Percentiles rank a stretch among this genome's conserved stretches.
These are phyloP conservation scores for Acorus gramineus DNA, from an alignment of 106 monocot genomes.

Conservation along the genomic window DNA sequence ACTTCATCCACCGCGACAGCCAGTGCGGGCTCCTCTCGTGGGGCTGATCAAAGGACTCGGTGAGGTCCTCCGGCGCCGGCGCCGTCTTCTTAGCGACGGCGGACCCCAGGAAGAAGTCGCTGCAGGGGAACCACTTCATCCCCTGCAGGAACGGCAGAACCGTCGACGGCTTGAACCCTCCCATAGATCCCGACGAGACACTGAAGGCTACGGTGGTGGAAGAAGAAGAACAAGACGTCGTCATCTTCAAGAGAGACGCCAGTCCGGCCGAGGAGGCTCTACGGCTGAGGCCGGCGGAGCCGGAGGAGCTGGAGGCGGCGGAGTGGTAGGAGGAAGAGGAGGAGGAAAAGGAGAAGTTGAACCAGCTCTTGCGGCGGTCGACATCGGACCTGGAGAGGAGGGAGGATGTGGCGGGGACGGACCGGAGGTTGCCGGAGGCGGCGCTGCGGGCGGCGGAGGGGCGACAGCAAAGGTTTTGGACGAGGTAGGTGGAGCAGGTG, in stretches of 20 bases:
- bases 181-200: constrained; percentile 35
- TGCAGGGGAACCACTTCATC: constrained; percentile 86
- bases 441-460: neutral
- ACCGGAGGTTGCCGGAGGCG: constrained; percentile 24
- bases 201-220: constrained; percentile 21
- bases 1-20: constrained; percentile 41
- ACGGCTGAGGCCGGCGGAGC: too few species aligned
- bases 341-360: too few species aligned
- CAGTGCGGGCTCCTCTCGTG: constrained; percentile 3
- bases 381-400: constrained; percentile 16
- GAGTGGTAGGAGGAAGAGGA: too few species aligned
- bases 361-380: constrained; percentile 7
- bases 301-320: too few species aligned
- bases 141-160: constrained; percentile 54
- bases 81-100: too few species aligned
- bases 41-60: too few species aligned
- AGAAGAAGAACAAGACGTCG: too few species aligned
- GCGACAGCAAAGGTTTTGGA: constrained; percentile 24
- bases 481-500: constrained; percentile 64
- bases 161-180: constrained; percentile 45
- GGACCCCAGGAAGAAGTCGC: constrained; percentile 47
- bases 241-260: too few species aligned
- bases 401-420: neutral
- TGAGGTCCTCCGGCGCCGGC: too few species aligned
- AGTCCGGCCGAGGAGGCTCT: too few species aligned